A percentile compares a stretch with the other conserved stretches of the same genome.
phyloP scores from a whole-genome alignment of 1,139 yeast species.

The Zygoascus meyerae region DNA sequence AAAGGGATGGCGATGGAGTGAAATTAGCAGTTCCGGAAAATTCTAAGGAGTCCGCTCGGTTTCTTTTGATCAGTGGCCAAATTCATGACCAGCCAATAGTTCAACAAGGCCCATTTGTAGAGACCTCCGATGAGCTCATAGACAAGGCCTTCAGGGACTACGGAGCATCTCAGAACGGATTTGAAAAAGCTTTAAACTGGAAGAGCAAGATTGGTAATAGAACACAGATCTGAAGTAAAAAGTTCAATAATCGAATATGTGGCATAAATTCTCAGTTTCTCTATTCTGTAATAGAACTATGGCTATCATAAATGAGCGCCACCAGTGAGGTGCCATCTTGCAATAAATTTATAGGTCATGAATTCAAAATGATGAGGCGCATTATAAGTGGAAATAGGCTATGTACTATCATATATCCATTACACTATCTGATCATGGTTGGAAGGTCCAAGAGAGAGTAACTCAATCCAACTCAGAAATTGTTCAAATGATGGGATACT shows the following conservation, averaged over 20 bases:
- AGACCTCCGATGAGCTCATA: constrained; percentile 55
- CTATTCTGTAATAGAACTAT: no score
- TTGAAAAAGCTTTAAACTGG: constrained; percentile 67
- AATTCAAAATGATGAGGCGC: no score
- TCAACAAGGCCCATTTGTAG: constrained; percentile 90
- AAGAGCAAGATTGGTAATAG: constrained; percentile 49
- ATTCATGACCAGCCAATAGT: constrained; percentile 69
- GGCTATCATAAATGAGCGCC: no score
- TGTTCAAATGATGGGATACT: no score
- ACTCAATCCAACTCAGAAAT: no score
- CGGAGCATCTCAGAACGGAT: constrained; percentile 63
- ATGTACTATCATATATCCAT: no score
- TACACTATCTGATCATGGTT: no score
- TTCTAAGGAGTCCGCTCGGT: constrained; percentile 40
- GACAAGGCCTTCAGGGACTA: constrained; percentile 66
- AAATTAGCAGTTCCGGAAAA: constrained; percentile 24
- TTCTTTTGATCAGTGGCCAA: constrained; percentile 73
- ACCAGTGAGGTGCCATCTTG: no score
- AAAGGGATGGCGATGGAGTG: constrained; percentile 27
- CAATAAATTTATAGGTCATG: no score
- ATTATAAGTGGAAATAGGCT: no score
- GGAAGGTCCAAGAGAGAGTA: no score
- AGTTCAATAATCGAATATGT: constrained; percentile 8
- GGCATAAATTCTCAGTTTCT: no score
- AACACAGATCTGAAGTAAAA: not conserved